Evolutionary conservation across 805 yeast genomes (phyloP), one percentile per base, ranked within the genome.

Genomic region (Schwanniomyces yamadae): DNA sequence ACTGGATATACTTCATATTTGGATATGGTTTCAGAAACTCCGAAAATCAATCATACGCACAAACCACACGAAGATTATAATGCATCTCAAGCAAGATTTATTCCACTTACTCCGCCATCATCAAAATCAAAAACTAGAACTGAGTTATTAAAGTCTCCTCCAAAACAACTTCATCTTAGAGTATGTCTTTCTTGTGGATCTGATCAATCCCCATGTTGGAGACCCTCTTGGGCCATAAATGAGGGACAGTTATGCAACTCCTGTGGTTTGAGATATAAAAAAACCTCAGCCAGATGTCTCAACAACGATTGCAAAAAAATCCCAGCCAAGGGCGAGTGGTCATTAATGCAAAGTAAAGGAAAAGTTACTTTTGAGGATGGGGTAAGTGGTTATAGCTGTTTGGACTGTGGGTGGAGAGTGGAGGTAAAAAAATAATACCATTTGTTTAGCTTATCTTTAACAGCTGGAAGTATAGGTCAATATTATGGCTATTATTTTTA

Each of bases 241-340:
- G 88, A 84, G 43, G 98, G 97, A n/a, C 98, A 90, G 65, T 73
- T 91, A 48, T 91, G 99, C 69, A 91, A 91, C 57, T 87, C 96
- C 1, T 91, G 99, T 63, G 99, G 99, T 1, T 69, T 91, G 50
- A 73, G 99, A 46, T 91, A 86, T 66, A 90, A 93, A 61, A 91
- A 91, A 66, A 90, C 97, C 0, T 85, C 87, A 18, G 95, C 95
- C 3, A 75, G 97, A 54, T 91, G 99, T 63, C 67, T 84, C 33
- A 84, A 85, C 49, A 61, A 71, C 2, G 54, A 63, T 13, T 91
- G 99, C 65, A 77, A 84, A 46, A 79, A 91, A 52, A 89, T 91
- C 41, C 99, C 99, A 4, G 95, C 97, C 14, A 90, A 91, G 63
- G 91, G 96, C 43, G 98, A 91, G 63, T 84, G 96, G 86, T 77